Evolutionary conservation across 805 yeast genomes (phyloP), one percentile per base, ranked within the genome.

Genomic region (Brettanomyces nanus): DNA sequence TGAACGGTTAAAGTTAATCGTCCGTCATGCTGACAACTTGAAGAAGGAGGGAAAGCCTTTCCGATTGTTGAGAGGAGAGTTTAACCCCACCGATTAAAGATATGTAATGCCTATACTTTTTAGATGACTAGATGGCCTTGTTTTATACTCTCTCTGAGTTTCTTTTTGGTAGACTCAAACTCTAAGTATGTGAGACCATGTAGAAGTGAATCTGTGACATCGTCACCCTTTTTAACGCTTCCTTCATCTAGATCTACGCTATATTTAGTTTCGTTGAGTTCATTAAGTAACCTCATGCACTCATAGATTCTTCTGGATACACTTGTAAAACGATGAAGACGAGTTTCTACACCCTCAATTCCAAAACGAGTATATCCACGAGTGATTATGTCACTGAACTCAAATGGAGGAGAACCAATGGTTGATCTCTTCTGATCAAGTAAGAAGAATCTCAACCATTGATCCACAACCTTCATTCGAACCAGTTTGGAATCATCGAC

Each of bases 141-240:
- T 28, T 28, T 15, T 9, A 9, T 28, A n/a, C 14, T n/a, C 31
- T 9, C 18, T n/a, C 36, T n/a, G 13, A 33, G 20, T 11, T 18
- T 6, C 14, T 23, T 29, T 18, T 27, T 31, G 19, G 37, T 40
- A 4, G 45, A 30, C 27, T 63, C 59, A 72, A 79, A 76, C 10
- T 58, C 49, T 11, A 62, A 37, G 65, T 73, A 71, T 1, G 73
- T 65, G 2, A 77, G 42, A 1, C 75, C 82, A 52, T 80, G 85
- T 13, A 80, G 56, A n/a, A 80, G 58, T 1, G 80, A 66, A 52
- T 80, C 89, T 6, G 77, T 71, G 39, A 80, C 58, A 52, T 80
- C 89, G 51, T 80, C 89, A 31, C 72, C 71, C 51, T 80, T 80
- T 22, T 40, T 45, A 3, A 26, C 37, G 6, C 49, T 45, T 37